Evolutionary conservation across 2,329 filamentous ascomycete genomes (phyloP).

Genomic region (Penicillium polonicum): DNA sequence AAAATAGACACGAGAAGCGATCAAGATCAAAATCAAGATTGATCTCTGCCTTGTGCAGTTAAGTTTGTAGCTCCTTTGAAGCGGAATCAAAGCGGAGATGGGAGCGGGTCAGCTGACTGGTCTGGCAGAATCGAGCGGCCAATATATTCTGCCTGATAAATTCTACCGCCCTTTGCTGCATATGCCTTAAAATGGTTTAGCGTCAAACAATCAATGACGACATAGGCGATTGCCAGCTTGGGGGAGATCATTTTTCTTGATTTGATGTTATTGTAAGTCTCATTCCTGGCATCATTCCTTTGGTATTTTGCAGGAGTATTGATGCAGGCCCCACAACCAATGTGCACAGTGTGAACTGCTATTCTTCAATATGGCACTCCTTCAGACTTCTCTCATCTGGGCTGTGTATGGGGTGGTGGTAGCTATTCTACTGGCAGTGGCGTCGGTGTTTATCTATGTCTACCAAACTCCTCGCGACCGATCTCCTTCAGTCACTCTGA

Average conservation of each 20-base stretch:
- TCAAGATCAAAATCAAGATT: background rate
- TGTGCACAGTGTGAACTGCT: constrained; percentile 12
- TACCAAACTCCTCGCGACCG: constrained; percentile 90
- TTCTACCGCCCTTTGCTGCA: background rate
- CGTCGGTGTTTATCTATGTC: constrained; percentile 81
- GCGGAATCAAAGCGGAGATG: constrained; percentile 4
- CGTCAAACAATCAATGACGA: constrained; percentile 8
- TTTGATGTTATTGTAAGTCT: background rate
- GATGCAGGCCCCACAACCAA: background rate
- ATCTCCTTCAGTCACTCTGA: constrained; percentile 74
- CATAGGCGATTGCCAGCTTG: constrained; percentile 2
- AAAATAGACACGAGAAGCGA: background rate
- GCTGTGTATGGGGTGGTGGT: constrained; percentile 85
- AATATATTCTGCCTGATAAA: background rate
- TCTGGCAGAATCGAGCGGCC: constrained; percentile 5
- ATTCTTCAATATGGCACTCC: constrained; percentile 57
- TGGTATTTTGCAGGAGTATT: background rate
- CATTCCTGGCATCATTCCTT: background rate
- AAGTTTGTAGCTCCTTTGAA: constrained; percentile 9
- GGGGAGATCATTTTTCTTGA: background rate
- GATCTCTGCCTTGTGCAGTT: background rate
- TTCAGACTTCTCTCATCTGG: constrained; percentile 93
- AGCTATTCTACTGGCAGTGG: constrained; percentile 70
- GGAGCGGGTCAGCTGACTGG: constrained; percentile 1
- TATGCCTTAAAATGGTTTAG: background rate